Conservation (phyloP, 768 basidiomycete genomes). For the Amanita rubescens region DNA sequence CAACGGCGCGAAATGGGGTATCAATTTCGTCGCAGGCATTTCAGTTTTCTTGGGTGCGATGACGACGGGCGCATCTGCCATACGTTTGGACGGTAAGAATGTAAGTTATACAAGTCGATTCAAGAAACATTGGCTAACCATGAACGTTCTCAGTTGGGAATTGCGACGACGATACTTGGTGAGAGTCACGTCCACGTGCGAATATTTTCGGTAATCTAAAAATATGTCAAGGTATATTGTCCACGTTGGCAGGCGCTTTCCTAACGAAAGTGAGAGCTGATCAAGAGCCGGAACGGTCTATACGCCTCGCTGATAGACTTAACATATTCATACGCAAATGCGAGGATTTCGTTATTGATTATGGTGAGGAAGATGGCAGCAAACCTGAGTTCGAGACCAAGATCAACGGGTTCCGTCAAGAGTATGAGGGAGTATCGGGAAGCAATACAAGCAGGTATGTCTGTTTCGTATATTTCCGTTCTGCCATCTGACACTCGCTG, state of each 20-base stretch:
- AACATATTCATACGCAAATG: conserved; percentile 62
- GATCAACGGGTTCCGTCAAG: conserved; percentile 26
- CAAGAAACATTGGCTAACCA: not conserved
- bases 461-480: no score
- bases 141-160: conserved; percentile 22
- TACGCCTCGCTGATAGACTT: conserved; percentile 47
- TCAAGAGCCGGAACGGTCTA: conserved; percentile 62
- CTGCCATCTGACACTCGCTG: not conserved
- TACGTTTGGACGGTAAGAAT: conserved; percentile 27
- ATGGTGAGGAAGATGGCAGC: conserved; percentile 33
- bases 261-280: conserved; percentile 64
- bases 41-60: conserved; percentile 62
- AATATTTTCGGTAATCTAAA: not conserved
- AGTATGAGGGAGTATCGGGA: conserved; percentile 38
- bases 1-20: conserved; percentile 26
- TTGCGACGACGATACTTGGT: conserved; percentile 32
- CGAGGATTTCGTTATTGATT: conserved; percentile 49
- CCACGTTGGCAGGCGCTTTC: conserved; percentile 66
- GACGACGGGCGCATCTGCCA: conserved; percentile 57
- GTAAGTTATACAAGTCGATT: conserved; percentile 20
- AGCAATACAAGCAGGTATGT: no score
- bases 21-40: conserved; percentile 47
- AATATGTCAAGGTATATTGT: conserved; percentile 41
- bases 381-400: conserved; percentile 30
- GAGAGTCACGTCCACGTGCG: not conserved